Evolutionary conservation across 495 filamentous ascomycete species (phyloP).

Genomic region (Aspergillus sclerotiicarbonarius): DNA sequence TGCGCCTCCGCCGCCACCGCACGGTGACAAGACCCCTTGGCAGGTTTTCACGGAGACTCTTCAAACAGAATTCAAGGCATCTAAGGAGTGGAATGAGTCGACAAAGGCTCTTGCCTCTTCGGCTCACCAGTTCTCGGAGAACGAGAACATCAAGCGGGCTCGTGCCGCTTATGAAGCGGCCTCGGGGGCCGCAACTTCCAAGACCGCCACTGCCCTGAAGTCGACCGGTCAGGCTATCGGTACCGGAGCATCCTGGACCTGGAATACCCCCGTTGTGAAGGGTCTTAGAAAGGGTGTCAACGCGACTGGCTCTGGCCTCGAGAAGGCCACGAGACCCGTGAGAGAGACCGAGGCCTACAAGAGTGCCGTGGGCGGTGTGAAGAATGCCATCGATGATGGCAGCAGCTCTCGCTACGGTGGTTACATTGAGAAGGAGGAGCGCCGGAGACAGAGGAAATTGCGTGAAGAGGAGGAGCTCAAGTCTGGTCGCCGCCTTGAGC

Average conservation of each 20-base stretch:
- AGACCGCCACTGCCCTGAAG: constrained; percentile 75
- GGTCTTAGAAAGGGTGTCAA: constrained; percentile 85
- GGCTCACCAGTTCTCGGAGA: constrained; percentile 90
- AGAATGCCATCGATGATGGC: constrained; percentile 94
- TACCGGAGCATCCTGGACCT: constrained; percentile 90
- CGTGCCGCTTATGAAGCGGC: constrained; percentile 82
- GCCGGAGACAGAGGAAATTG: constrained; percentile 68
- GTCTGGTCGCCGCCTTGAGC: constrained; percentile 46
- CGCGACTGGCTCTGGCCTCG: constrained; percentile 79
- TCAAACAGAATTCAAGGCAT: constrained; percentile 87
- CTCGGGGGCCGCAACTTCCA: constrained; percentile 69
- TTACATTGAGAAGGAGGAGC: constrained; percentile 93
- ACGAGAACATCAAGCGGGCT: constrained; percentile 83
- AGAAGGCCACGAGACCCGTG: constrained; percentile 90
- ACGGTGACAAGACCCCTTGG: constrained; percentile 97
- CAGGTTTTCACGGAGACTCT: constrained; percentile 97
- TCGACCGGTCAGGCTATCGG: constrained; percentile 82
- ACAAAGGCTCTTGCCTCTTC: constrained; percentile 89
- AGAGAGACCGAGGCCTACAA: constrained; percentile 92
- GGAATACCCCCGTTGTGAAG: constrained; percentile 91
- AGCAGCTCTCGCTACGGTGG: constrained; percentile 95
- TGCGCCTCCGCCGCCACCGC: constrained; percentile 79
- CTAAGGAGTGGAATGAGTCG: constrained; percentile 98
- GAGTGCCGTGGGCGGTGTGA: constrained; percentile 66
- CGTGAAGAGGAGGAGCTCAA: constrained; percentile 65